phyloP scores from a whole-genome alignment of 306 rosid genomes.

The cucumber (Cucumis sativus) region DNA sequence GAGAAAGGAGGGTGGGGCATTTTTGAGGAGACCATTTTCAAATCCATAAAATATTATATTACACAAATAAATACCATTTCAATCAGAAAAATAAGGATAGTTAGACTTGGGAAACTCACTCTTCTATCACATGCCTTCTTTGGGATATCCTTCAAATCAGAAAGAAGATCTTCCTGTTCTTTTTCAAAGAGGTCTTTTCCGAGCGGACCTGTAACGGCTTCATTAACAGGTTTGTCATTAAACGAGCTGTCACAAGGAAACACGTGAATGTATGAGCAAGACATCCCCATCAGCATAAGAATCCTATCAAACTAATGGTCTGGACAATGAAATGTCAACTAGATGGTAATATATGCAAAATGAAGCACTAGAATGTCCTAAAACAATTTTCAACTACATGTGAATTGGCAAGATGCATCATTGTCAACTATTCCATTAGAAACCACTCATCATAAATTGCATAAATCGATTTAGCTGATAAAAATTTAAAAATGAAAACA shows the following conservation, averaged over 20 bases:
- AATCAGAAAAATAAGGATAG: neutral
- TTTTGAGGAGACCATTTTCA: neutral
- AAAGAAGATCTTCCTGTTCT: constrained; percentile 89
- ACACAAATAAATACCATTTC: neutral
- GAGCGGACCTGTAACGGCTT: constrained; percentile 40
- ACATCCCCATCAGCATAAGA: neutral
- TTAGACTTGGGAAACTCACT: constrained; percentile 33
- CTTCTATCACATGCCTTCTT: constrained; percentile 89
- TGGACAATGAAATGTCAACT: neutral
- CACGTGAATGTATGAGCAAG: neutral
- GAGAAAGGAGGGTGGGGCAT: neutral
- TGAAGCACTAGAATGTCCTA: neutral
- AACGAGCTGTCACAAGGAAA: constrained; percentile 50
- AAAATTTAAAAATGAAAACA: neutral
- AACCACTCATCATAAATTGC: neutral
- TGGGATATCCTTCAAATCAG: constrained; percentile 83
- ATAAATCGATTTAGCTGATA: neutral
- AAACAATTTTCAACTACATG: neutral
- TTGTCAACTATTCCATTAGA: neutral
- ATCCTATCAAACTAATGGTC: neutral
- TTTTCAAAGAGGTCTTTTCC: constrained; percentile 81
- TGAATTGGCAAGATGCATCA: neutral
- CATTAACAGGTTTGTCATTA: constrained; percentile 61
- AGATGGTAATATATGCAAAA: neutral
- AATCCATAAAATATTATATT: neutral